These are phyloP conservation scores for Apophysomyces trapeziformis DNA, from an alignment of 371 early-diverging fungal species.

Conservation along the genomic window DNA sequence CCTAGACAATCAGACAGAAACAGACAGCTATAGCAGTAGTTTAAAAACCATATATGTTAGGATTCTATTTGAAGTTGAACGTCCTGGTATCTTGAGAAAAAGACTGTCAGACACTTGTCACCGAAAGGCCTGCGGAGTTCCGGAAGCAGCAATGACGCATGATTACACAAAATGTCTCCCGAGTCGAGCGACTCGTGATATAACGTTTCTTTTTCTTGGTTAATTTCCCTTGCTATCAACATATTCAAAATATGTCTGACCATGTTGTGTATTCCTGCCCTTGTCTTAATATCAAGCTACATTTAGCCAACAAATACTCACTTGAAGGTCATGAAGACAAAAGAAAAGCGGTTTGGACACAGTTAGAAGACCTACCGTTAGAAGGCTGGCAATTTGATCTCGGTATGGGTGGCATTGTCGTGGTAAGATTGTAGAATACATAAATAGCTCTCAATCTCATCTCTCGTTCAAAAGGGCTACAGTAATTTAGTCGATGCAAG, in stretches of 20 bases:
- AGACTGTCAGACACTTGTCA: no score
- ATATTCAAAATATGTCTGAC: slow-evolving; percentile 26
- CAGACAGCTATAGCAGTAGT: no score
- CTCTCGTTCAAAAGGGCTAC: slow-evolving; percentile 14
- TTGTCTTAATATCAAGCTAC: slow-evolving; percentile 46
- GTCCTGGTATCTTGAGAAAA: no score
- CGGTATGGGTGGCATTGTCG: slow-evolving; percentile 43
- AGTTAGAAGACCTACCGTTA: slow-evolving; percentile 25
- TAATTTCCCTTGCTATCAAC: not conserved
- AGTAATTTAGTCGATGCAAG: slow-evolving; percentile 19
- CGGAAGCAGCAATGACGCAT: not conserved
- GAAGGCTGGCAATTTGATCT: slow-evolving; percentile 44
- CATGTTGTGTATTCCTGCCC: slow-evolving; percentile 47
- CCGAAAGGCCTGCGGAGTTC: not conserved
- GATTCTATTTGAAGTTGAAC: no score
- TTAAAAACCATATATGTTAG: no score
- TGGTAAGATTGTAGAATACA: slow-evolving; percentile 25
- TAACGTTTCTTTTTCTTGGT: not conserved
- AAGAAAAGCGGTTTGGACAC: slow-evolving; percentile 22
- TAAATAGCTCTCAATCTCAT: not conserved
- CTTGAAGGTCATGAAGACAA: slow-evolving; percentile 33
- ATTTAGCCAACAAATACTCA: slow-evolving; percentile 38
- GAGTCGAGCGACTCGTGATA: slow-evolving; percentile 4
- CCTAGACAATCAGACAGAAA: not conserved
- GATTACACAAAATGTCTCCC: not conserved